Evolutionary conservation across 169 alveolate species (phyloP).

Genomic region (Perkinsus olseni): DNA sequence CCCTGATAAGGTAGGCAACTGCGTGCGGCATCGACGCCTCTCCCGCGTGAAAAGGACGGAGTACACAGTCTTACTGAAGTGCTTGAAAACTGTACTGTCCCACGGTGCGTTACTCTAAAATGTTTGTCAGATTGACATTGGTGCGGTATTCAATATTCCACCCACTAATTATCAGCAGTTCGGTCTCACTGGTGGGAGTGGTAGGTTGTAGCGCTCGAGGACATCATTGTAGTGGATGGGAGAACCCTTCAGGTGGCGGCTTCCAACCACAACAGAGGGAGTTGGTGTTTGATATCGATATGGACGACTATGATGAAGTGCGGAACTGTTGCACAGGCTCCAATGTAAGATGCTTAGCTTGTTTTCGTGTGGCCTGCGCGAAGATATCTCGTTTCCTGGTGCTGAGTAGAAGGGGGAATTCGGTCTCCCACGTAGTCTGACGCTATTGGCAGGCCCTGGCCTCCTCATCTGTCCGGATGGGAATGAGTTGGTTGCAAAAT

Average conservation of each 20-base stretch:
- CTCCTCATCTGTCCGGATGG: neutral
- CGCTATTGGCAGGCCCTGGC: slow-evolving; percentile 91
- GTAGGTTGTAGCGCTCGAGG: neutral
- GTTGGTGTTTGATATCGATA: slow-evolving; percentile 94
- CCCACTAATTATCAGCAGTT: neutral
- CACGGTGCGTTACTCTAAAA: neutral
- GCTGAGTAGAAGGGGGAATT: too few relatives aligned
- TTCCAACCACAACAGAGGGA: slow-evolving; percentile 47
- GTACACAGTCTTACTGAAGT: neutral
- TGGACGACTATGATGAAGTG: slow-evolving; percentile 96
- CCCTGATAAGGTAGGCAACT: neutral
- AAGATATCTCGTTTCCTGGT: too few relatives aligned
- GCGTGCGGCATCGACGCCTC: neutral
- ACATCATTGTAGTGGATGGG: neutral
- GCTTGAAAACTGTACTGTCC: neutral
- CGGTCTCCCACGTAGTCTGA: too few relatives aligned
- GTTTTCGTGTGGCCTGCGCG: too few relatives aligned
- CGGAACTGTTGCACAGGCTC: slow-evolving; percentile 96
- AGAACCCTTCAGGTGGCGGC: neutral
- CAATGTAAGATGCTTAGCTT: slow-evolving; percentile 67
- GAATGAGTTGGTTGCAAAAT: neutral
- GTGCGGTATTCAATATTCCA: slow-evolving; percentile 14
- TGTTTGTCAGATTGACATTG: slow-evolving; percentile 9
- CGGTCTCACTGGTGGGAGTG: neutral
- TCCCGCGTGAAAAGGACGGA: neutral